Conservation (phyloP, 768 basidiomycete genomes). For the Mycena galopus region DNA sequence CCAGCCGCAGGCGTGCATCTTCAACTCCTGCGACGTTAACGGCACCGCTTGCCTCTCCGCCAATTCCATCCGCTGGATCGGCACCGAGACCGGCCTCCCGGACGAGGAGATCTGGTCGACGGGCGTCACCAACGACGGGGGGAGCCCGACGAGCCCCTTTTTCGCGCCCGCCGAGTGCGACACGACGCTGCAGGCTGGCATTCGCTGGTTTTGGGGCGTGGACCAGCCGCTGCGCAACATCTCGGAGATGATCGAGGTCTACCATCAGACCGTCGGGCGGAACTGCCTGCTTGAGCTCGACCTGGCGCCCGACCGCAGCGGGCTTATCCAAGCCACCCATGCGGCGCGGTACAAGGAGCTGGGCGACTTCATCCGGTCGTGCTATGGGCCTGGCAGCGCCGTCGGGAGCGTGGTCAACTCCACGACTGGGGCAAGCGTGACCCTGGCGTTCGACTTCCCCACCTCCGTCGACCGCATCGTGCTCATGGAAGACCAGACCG, state of each 20-base stretch:
- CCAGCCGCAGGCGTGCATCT: slow-evolving; percentile 29
- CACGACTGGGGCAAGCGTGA: slow-evolving; percentile 7
- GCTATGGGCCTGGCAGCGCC: slow-evolving; percentile 24
- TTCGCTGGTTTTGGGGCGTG: slow-evolving; percentile 26
- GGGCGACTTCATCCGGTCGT: slow-evolving; percentile 23
- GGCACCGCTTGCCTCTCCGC: slow-evolving; percentile 27
- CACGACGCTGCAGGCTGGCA: slow-evolving; percentile 25
- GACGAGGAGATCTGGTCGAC: slow-evolving; percentile 30
- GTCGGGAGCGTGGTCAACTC: slow-evolving; percentile 10
- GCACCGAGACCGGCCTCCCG: slow-evolving; percentile 27
- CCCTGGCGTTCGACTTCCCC: slow-evolving; percentile 19
- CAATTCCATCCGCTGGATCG: slow-evolving; percentile 30
- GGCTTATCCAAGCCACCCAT: slow-evolving; percentile 21
- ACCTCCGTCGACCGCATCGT: slow-evolving; percentile 26
- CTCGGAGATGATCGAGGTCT: slow-evolving; percentile 27
- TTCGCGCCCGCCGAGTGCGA: slow-evolving; percentile 29
- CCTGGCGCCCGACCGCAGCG: slow-evolving; percentile 27
- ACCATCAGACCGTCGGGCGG: slow-evolving; percentile 28
- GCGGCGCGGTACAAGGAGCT: slow-evolving; percentile 28
- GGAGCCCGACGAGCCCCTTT: slow-evolving; percentile 24
- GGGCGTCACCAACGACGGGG: slow-evolving; percentile 30
- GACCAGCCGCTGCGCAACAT: slow-evolving; percentile 18
- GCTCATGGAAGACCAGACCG: slow-evolving; percentile 28
- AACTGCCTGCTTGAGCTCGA: slow-evolving; percentile 29
- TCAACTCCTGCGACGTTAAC: slow-evolving; percentile 25